These are phyloP conservation scores for Neolentinus lepideus DNA, from an alignment of 1,284 basidiomycete genomes.

Conservation along the genomic window DNA sequence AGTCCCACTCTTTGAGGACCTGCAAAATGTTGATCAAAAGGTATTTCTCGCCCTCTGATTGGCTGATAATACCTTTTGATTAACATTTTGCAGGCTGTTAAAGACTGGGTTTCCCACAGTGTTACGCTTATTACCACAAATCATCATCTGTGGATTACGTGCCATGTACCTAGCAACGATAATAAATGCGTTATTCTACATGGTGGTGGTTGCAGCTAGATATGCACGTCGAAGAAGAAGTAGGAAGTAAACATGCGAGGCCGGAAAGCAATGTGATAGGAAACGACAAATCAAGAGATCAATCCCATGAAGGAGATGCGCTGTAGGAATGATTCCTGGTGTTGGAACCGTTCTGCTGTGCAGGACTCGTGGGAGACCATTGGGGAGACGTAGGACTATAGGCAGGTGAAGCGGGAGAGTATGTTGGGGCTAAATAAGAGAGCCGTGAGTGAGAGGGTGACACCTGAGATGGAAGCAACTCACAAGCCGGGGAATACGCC, in stretches of 20 bases:
- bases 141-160: too few relatives aligned
- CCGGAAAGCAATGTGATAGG: not conserved
- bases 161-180: too few relatives aligned
- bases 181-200: slow-evolving; percentile 1
- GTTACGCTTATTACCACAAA: too few relatives aligned
- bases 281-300: slow-evolving; percentile 9
- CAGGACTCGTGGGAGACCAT: slow-evolving; percentile 78
- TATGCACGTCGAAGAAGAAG: not conserved
- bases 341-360: slow-evolving; percentile 38
- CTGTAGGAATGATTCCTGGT: slow-evolving; percentile 37
- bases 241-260: not conserved
- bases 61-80: too few relatives aligned
- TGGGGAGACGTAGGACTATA: slow-evolving; percentile 78
- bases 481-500: slow-evolving; percentile 77
- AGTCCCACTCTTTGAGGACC: too few relatives aligned
- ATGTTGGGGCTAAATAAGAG: slow-evolving; percentile 30
- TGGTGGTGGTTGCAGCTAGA: not conserved
- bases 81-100: too few relatives aligned
- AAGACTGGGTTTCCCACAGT: too few relatives aligned
- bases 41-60: too few relatives aligned
- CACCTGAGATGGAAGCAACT: slow-evolving; percentile 23
- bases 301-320: slow-evolving; percentile 55
- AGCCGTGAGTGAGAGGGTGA: slow-evolving; percentile 5
- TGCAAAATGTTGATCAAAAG: too few relatives aligned
- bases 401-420: slow-evolving; percentile 78